phyloP scores from a whole-genome alignment of 768 basidiomycete species.

The Daedaleopsis nitida region DNA sequence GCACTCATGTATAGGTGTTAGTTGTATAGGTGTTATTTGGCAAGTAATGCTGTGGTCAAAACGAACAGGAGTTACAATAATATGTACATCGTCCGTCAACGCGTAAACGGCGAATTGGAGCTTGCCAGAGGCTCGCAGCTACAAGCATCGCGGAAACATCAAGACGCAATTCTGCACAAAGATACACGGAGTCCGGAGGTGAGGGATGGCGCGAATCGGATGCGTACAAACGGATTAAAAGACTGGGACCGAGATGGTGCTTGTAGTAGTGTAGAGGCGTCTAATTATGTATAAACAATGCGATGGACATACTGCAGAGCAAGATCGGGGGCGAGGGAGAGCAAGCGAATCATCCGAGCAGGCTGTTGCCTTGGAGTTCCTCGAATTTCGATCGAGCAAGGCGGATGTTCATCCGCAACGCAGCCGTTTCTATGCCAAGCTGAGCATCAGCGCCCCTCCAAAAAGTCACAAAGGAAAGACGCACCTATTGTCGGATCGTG shows the following conservation, averaged over 20 bases:
- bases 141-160: too few relatives aligned
- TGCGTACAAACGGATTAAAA: background rate
- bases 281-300: background rate
- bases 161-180: too few relatives aligned
- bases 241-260: too few relatives aligned
- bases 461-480: slow-evolving; percentile 19
- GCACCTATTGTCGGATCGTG: slow-evolving; percentile 87
- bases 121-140: too few relatives aligned
- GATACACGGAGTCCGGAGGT: too few relatives aligned
- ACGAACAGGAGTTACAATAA: too few relatives aligned
- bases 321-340: background rate
- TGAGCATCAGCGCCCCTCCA: slow-evolving; percentile 12
- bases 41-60: too few relatives aligned
- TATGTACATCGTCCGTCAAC: too few relatives aligned
- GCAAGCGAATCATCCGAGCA: slow-evolving; percentile 24
- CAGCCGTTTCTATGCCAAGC: slow-evolving; percentile 72
- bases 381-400: slow-evolving; percentile 88
- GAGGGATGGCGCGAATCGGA: too few relatives aligned
- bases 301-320: background rate
- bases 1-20: too few relatives aligned
- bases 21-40: too few relatives aligned
- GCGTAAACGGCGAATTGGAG: too few relatives aligned
- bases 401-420: slow-evolving; percentile 84
- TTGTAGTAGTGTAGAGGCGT: background rate
- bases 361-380: slow-evolving; percentile 78